Conservation (phyloP, 805 yeast genomes). For the Saccharomycopsis babjevae region DNA sequence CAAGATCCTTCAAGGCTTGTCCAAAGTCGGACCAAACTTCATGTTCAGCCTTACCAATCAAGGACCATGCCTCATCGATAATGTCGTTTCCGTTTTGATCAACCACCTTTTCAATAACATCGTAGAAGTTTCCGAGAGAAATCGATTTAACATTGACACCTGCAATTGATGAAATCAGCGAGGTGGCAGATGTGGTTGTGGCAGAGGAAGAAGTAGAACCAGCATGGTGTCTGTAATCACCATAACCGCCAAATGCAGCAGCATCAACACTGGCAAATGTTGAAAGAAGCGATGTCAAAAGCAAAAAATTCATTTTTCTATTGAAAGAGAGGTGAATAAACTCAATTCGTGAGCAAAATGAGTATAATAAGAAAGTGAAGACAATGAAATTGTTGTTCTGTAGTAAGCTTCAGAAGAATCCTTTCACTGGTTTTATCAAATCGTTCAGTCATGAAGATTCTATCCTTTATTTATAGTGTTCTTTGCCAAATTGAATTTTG, state of each 20-base stretch:
- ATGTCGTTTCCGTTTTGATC: background rate
- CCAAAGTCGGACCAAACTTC: background rate
- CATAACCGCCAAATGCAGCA: background rate
- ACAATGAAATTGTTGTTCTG: too few species aligned
- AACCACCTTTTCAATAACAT: background rate
- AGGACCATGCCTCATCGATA: background rate
- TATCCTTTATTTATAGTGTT: too few species aligned
- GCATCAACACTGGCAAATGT: background rate
- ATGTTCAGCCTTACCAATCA: background rate
- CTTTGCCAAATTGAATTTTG: too few species aligned
- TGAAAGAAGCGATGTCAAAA: background rate
- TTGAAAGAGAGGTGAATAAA: background rate
- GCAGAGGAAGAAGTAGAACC: background rate
- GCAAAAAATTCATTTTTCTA: background rate
- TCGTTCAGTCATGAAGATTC: too few species aligned
- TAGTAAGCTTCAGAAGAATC: too few species aligned
- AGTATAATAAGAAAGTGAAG: too few species aligned
- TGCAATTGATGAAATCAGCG: background rate
- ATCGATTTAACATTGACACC: background rate
- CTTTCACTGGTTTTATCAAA: too few species aligned
- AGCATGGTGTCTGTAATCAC: background rate
- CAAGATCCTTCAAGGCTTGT: background rate
- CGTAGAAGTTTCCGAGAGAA: background rate
- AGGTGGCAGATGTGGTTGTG: background rate
- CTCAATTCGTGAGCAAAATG: too few species aligned